Evolutionary conservation across 2,329 filamentous ascomycete genomes (phyloP).

Genomic region (Diaporthe humulicola): DNA sequence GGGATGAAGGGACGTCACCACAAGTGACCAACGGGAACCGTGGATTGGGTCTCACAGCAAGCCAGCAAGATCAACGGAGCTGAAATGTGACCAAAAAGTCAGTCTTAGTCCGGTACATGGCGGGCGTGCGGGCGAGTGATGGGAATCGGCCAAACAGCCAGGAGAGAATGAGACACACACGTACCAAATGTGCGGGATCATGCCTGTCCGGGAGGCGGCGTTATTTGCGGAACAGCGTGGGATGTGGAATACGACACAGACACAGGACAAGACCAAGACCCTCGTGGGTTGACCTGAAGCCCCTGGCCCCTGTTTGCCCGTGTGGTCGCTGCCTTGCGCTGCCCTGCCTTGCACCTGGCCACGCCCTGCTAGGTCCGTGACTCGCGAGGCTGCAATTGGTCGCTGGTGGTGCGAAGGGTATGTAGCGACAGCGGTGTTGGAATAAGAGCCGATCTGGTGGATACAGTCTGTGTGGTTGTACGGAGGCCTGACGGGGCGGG

Average conservation of each 20-base stretch:
- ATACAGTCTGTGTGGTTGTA: neutral
- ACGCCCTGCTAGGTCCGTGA: slow-evolving; percentile 9
- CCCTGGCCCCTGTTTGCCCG: slow-evolving; percentile 11
- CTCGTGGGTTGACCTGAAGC: slow-evolving; percentile 17
- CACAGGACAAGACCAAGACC: slow-evolving; percentile 5
- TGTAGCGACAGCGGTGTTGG: neutral
- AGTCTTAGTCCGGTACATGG: slow-evolving; percentile 13
- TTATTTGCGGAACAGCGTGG: slow-evolving; percentile 17
- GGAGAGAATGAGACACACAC: slow-evolving; percentile 30
- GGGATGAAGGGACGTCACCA: neutral
- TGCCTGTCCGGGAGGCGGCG: slow-evolving; percentile 32
- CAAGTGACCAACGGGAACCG: slow-evolving; percentile 11
- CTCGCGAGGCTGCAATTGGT: slow-evolving; percentile 26
- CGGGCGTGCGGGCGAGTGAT: neutral
- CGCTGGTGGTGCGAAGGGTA: neutral
- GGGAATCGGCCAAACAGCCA: neutral
- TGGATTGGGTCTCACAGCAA: slow-evolving; percentile 12
- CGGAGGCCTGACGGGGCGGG: neutral
- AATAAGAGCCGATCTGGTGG: slow-evolving; percentile 4
- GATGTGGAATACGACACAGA: slow-evolving; percentile 17
- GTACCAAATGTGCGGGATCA: slow-evolving; percentile 21
- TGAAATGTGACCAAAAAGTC: slow-evolving; percentile 25
- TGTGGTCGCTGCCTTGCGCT: neutral
- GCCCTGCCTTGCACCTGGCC: neutral
- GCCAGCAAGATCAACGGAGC: slow-evolving; percentile 14